phyloP scores from a whole-genome alignment of 2,329 filamentous ascomycete genomes.

The Cucurbitaria berberidis region DNA sequence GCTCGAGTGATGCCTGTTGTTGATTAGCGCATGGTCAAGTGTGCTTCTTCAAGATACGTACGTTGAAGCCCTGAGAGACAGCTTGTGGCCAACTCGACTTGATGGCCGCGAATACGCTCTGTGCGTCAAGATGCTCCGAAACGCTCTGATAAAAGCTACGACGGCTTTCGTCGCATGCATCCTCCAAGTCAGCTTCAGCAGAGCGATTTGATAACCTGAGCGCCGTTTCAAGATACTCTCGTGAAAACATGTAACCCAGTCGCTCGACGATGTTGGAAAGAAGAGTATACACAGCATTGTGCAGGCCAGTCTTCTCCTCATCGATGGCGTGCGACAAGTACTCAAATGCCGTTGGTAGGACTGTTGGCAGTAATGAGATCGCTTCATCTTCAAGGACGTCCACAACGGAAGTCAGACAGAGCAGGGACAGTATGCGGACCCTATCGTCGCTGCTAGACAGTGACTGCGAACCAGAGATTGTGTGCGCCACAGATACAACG shows the following conservation, averaged over 20 bases:
- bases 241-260: slow-evolving; percentile 87
- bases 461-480: slow-evolving; percentile 77
- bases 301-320: slow-evolving; percentile 65
- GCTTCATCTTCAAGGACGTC: slow-evolving; percentile 87
- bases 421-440: slow-evolving; percentile 80
- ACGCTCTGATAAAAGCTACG: slow-evolving; percentile 73
- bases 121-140: slow-evolving; percentile 77
- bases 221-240: slow-evolving; percentile 73
- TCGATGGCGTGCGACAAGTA: slow-evolving; percentile 72
- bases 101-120: slow-evolving; percentile 75
- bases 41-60: slow-evolving; percentile 51
- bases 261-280: slow-evolving; percentile 80
- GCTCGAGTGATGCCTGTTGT: slow-evolving; percentile 61
- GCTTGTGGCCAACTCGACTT: slow-evolving; percentile 74
- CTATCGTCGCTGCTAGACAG: slow-evolving; percentile 75
- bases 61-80: slow-evolving; percentile 65
- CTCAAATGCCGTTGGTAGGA: slow-evolving; percentile 73
- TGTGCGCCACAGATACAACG: slow-evolving; percentile 75
- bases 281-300: slow-evolving; percentile 82
- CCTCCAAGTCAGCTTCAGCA: slow-evolving; percentile 65
- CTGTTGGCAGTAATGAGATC: slow-evolving; percentile 78
- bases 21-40: neutral
- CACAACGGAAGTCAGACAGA: slow-evolving; percentile 87
- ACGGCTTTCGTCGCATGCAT: slow-evolving; percentile 69
- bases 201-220: slow-evolving; percentile 76